Conservation (phyloP, 2,329 filamentous ascomycete species). For the Phoma herbarum region DNA sequence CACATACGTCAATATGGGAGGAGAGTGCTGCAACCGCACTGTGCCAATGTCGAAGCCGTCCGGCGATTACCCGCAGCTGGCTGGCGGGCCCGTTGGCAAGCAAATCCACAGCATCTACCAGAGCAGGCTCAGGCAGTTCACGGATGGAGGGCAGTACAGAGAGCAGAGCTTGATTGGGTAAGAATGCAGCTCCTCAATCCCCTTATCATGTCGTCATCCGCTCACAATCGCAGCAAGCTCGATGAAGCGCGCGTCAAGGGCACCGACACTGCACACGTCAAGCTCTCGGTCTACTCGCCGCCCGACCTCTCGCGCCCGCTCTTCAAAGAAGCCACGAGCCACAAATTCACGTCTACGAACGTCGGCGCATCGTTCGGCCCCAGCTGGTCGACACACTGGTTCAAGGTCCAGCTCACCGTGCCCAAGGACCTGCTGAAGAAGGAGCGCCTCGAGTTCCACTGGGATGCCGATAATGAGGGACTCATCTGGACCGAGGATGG, state of each 20-base stretch:
- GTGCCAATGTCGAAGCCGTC: slow-evolving; percentile 32
- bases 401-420: slow-evolving; percentile 81
- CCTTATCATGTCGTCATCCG: neutral
- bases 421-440: slow-evolving; percentile 77
- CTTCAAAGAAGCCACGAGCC: slow-evolving; percentile 82
- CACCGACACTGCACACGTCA: slow-evolving; percentile 70
- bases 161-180: slow-evolving; percentile 77
- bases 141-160: slow-evolving; percentile 74
- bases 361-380: slow-evolving; percentile 87
- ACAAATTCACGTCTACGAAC: slow-evolving; percentile 76
- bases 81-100: slow-evolving; percentile 51
- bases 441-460: slow-evolving; percentile 90
- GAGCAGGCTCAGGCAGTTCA: slow-evolving; percentile 83
- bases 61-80: slow-evolving; percentile 44
- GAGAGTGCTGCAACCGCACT: slow-evolving; percentile 42
- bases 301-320: slow-evolving; percentile 80
- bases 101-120: slow-evolving; percentile 83
- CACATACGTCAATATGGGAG: slow-evolving; percentile 40
- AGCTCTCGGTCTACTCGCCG: slow-evolving; percentile 86
- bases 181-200: slow-evolving; percentile 31
- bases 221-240: slow-evolving; percentile 66
- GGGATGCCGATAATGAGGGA: slow-evolving; percentile 96
- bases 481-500: slow-evolving; percentile 91
- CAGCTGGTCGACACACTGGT: slow-evolving; percentile 98
- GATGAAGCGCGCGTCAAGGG: slow-evolving; percentile 74